phyloP scores from a whole-genome alignment of 108 stramenopile species.

The Fragilaria crotonensis region DNA sequence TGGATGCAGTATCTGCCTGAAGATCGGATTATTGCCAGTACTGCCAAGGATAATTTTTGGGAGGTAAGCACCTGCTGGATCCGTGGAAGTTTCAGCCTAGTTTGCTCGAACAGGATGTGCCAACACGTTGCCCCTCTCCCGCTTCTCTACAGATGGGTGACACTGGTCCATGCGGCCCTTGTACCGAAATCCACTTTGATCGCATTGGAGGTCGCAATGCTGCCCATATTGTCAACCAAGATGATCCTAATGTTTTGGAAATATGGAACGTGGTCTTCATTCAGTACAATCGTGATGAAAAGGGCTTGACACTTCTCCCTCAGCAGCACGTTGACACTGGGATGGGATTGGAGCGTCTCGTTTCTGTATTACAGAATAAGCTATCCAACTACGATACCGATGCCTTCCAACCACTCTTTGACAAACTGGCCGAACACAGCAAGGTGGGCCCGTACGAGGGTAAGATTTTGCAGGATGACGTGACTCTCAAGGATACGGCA shows the following conservation, averaged over 20 bases:
- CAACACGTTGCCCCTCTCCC: too few species aligned
- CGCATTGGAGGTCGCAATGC: constrained; percentile 97
- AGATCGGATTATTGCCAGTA: constrained; percentile 90
- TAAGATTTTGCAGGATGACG: constrained; percentile 82
- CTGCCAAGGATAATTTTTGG: constrained; percentile 98
- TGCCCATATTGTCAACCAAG: constrained; percentile 90
- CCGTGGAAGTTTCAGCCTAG: too few species aligned
- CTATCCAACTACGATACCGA: constrained; percentile 98
- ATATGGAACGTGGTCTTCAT: constrained; percentile 99
- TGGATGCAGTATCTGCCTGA: constrained; percentile 92
- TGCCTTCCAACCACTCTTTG: constrained; percentile 95
- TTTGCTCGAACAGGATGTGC: too few species aligned
- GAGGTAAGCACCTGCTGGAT: constrained; percentile 29
- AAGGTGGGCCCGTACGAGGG: constrained; percentile 86
- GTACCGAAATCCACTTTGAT: constrained; percentile 98
- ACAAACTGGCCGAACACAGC: constrained; percentile 77
- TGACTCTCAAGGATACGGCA: constrained; percentile 93
- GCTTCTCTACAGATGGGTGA: constrained; percentile 84
- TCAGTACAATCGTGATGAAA: constrained; percentile 96
- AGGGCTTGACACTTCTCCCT: constrained; percentile 86
- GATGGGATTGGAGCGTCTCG: constrained; percentile 98
- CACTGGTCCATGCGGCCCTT: constrained; percentile 99
- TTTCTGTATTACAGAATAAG: constrained; percentile 91
- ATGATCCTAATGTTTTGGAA: constrained; percentile 92
- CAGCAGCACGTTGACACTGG: constrained; percentile 98